Conservation (phyloP, 164 flowering plant genomes). For the Cinnamomum chago region DNA sequence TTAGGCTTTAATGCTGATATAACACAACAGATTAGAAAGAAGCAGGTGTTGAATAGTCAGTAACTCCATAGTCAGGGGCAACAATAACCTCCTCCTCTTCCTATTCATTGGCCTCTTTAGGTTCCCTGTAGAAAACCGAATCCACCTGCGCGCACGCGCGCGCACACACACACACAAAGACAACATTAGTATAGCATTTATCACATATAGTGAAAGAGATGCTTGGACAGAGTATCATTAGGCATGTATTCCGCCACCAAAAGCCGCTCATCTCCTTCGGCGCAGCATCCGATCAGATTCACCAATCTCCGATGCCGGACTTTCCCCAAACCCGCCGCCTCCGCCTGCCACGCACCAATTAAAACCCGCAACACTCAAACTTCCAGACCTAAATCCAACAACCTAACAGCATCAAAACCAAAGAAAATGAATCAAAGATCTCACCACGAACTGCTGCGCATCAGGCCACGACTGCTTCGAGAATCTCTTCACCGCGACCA, state of each 20-base stretch:
- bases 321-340: constrained; percentile 76
- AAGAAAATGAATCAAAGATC: not conserved
- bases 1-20: constrained; percentile 16
- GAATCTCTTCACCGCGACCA: constrained; percentile 71
- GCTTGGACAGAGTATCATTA: constrained; percentile 83
- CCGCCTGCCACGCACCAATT: constrained; percentile 31
- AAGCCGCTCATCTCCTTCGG: constrained; percentile 83
- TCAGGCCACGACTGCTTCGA: constrained; percentile 84
- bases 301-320: constrained; percentile 69
- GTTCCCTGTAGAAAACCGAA: no score
- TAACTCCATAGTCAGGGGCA: no score
- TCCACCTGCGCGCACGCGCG: no score
- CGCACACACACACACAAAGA: not conserved
- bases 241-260: constrained; percentile 88
- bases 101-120: no score
- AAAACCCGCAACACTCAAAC: not conserved
- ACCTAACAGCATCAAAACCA: no score
- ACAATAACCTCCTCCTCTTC: no score
- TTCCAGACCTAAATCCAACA: not conserved
- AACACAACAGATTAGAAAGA: constrained; percentile 4
- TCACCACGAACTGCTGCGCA: constrained; percentile 61
- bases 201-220: constrained; percentile 72
- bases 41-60: no score
- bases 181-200: not conserved
- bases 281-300: constrained; percentile 80